Base-by-base conservation (phyloP, 2,329 filamentous ascomycete genomes). In the Neoarthrinium moseri region DNA sequence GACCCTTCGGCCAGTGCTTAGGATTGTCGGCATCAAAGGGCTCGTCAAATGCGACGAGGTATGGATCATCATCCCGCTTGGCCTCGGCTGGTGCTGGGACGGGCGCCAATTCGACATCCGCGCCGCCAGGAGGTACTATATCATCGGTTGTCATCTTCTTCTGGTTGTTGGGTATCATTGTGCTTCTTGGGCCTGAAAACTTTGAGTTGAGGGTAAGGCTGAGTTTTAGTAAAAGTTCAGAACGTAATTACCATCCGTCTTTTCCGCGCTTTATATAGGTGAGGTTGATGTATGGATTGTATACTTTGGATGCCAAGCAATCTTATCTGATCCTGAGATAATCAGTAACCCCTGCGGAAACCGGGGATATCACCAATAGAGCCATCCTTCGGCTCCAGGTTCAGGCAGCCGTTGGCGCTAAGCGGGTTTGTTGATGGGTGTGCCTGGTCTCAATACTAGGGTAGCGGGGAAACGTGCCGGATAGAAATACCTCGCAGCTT, bases 11-110 rank as follows among this genome's bases (percentile, higher is more conserved):
- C 70, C 69, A 74, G 43, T 71, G 56, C 22, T 62, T 57, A 2
- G 69, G 70, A 22, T 73, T 68, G 0, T 65, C 63, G 2, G 55
- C 48, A 37, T 71, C 67, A 36, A 50, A 37, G 0, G 55, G 50
- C 2, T 59, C 50, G 20, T 60, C 40, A 26, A 68, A 56, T 0
- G 27, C 26, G 11, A 56, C 52, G 11, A 55, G 43, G 40, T 45
- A 52, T 3, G 47, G 48, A 15, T 54, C 51, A 13, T n/a, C 12
- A 12, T 33, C 41, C n/a, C 32, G 26, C 21, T 47, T 42, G n/a
- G 13, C 17, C 32, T 30, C 17, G 32, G 13, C 10, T 18, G 15
- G 12, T 8, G n/a, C 2, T 13, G 15, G 45, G n/a, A 20, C n/a
- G n/a, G 40, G 27, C 4, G 18, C 27, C 10, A 22, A 15, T 33